Base-by-base conservation (phyloP, 257 asterid genomes). In the Solanum clarkiae region DNA sequence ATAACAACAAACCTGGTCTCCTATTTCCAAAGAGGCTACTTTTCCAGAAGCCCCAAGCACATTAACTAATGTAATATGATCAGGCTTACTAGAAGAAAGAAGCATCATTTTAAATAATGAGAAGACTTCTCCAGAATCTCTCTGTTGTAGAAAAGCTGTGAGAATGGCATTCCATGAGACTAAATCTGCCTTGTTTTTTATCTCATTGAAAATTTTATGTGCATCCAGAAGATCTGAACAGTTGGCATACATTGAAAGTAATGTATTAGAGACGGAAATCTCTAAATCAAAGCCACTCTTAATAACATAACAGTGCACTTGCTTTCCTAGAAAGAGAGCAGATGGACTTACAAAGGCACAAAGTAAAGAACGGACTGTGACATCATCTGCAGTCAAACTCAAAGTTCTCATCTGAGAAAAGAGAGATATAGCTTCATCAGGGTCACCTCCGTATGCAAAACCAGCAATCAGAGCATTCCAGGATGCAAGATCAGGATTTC, bases 91-190 rank as follows among this genome's bases (percentile, higher is more conserved):
- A 53, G 88, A 91, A 86, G 87, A 87, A 36, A 86, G 75, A 85
- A 90, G 83, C 96, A 93, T 91, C 84, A 16, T 88, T 84, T 83
- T 92, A 83, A 93, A 91, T 54, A 94, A 84, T 5, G 88, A 86
- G 87, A 93, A 88, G 90, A 89, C 93, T 79, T 92, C 90, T 79
- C 85, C 88, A 40, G 89, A 80, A 72, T 68, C 90, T 59, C 91
- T 81, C 84, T 88, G 91, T 65, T 91, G 92, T 90, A 92, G 36
- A 83, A 86, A 92, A 85, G 86, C 90, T 9, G 94, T 89, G 66
- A 93, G 88, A 83, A 94, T 90, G 83, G 91, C 92, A 81, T 92
- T 94, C 98, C 98, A 94, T n/a, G 98, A 90, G 87, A 94, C 96
- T 56, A 89, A 79, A 91, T 94, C 98, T 40, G 92, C 94, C 40